Evolutionary conservation across 1,284 basidiomycete species (phyloP).

Genomic region (Cyathus pygmaeus): DNA sequence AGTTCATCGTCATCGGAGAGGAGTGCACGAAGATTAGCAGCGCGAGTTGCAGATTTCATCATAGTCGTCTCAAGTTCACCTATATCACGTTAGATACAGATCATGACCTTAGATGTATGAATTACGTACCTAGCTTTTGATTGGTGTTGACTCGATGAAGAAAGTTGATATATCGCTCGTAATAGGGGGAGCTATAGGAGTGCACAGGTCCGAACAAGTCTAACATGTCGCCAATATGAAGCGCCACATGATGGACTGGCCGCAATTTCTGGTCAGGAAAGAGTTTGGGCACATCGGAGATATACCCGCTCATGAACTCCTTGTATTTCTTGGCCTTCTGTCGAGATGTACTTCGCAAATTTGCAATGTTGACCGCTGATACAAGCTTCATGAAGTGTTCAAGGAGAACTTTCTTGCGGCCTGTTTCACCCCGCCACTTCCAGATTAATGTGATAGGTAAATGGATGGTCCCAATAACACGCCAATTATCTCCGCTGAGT

Average conservation of each 20-base stretch:
- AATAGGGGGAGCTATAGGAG: constrained; percentile 42
- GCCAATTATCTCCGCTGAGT: constrained; percentile 46
- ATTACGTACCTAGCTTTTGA: constrained; percentile 33
- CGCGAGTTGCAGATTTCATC: constrained; percentile 17
- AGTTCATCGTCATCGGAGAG: constrained; percentile 23
- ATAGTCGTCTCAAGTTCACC: constrained; percentile 33
- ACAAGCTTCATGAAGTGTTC: constrained; percentile 35
- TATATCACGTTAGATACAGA: constrained; percentile 5
- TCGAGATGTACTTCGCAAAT: constrained; percentile 26
- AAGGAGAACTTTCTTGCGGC: constrained; percentile 16
- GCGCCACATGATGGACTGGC: constrained; percentile 43
- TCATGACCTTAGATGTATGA: not conserved
- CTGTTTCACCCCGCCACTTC: constrained; percentile 16
- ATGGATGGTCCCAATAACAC: constrained; percentile 38
- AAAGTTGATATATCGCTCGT: constrained; percentile 43
- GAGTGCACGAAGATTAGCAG: constrained; percentile 27
- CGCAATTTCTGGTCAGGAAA: constrained; percentile 32
- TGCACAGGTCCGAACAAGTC: constrained; percentile 46
- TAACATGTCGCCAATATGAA: constrained; percentile 44
- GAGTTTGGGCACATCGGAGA: constrained; percentile 18
- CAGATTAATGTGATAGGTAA: constrained; percentile 40
- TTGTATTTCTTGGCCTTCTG: constrained; percentile 27
- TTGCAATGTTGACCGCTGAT: constrained; percentile 32
- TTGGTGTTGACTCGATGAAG: constrained; percentile 46
- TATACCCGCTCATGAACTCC: constrained; percentile 28